These are phyloP conservation scores for Anthracocystis setariae DNA, from an alignment of 1,284 basidiomycete genomes.

Conservation along the genomic window DNA sequence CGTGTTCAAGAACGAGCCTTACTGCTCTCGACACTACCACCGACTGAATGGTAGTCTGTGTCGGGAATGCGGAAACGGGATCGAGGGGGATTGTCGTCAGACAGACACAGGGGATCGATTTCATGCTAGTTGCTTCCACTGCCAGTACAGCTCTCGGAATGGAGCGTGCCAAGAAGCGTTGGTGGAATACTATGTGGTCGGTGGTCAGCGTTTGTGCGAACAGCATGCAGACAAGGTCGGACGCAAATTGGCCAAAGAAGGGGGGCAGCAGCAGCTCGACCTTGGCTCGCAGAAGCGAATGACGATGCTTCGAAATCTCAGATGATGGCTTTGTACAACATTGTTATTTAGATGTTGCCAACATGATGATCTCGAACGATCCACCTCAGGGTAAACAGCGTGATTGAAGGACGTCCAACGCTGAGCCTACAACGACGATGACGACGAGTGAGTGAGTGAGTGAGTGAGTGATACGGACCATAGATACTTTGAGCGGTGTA, in stretches of 20 bases:
- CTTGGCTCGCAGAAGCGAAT: constrained; percentile 41
- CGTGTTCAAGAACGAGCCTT: constrained; percentile 56
- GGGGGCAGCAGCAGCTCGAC: constrained; percentile 34
- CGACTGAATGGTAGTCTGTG: constrained; percentile 54
- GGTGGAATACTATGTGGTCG: constrained; percentile 45
- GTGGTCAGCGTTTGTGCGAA: constrained; percentile 50
- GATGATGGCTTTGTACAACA: constrained; percentile 3
- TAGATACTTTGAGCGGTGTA: too few relatives aligned
- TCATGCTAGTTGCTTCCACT: constrained; percentile 54
- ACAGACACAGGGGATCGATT: constrained; percentile 55
- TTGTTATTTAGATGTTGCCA: neutral
- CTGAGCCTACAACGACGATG: too few relatives aligned
- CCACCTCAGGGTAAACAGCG: too few relatives aligned
- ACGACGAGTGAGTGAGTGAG: too few relatives aligned
- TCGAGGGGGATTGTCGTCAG: constrained; percentile 59
- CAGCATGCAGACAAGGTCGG: constrained; percentile 45
- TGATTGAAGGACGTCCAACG: too few relatives aligned
- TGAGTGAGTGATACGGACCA: too few relatives aligned
- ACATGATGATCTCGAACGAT: too few relatives aligned
- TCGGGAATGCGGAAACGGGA: constrained; percentile 48
- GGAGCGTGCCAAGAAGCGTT: constrained; percentile 30
- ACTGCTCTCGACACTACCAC: constrained; percentile 56
- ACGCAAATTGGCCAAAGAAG: constrained; percentile 28
- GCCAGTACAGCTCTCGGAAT: constrained; percentile 44
- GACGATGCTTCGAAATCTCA: constrained; percentile 48